Evolutionary conservation across 139 green algal species (phyloP), one percentile per base, ranked within the genome.

Genomic region (Pycnococcus provasolii): DNA sequence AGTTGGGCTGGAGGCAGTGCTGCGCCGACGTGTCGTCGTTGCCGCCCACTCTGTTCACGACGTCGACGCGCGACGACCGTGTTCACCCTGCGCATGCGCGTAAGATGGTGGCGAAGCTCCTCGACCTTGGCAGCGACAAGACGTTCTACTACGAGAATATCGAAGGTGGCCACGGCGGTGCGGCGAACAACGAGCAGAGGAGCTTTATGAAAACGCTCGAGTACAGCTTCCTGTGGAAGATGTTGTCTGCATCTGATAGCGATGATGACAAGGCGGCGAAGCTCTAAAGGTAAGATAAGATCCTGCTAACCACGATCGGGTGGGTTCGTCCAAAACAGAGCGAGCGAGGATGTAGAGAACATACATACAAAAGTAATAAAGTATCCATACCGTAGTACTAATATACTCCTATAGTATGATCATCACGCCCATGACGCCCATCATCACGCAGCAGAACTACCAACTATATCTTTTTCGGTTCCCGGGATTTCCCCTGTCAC

Each of bases 61-160:
- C 45, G 37, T 60, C 45, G 1, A 68, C 62, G 41, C 41, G 41
- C 37, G 62, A 68, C 45, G 62, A 68, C 43, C 44, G 62, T 26
- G 62, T 68, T 8, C 62, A 68, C 62, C 62, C 62, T 9, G 57
- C 46, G 47, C 62, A 68, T 45, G 62, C 62, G n/a, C 47, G 62
- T 3, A 37, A 39, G 2, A 43, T 68, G 39, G 62, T 68, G 5
- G 9, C 57, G 13, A 58, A 58, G 62, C 9, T n/a, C 1, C 11
- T 13, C 47, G 48, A 37, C 26, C 6, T 68, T n/a, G 62, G 45
- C 2, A 58, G n/a, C 3, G 44, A 68, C 2, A 60, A 44, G 13
- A 39, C 58, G 26, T 59, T 68, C 41, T 68, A 68, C 62, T 44
- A 68, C 41, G 62, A 68, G 48, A 68, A 54, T 42, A 68, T 42